Base-by-base conservation (phyloP, 2,329 filamentous ascomycete species). In the Pseudogymnoascus pannorum region DNA sequence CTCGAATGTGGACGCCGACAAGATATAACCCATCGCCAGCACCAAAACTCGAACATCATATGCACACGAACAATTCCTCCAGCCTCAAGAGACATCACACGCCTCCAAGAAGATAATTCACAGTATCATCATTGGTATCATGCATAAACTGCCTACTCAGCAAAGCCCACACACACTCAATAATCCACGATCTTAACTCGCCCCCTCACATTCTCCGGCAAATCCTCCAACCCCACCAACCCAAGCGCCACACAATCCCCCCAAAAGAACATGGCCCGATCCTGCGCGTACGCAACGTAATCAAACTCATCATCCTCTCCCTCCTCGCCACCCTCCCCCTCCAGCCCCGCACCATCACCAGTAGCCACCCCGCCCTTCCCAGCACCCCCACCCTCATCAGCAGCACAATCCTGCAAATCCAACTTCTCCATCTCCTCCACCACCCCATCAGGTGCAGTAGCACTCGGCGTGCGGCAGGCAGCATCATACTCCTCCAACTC, bases 221-320 rank as follows among this genome's bases (percentile, higher is more conserved):
- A 75, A 22, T 97, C 91, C 67, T 92, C 87, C 64, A 79, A 74
- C 71, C 82, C 85, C 38, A 94, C 79, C 38, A 99, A 75, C 0
- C 92, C 92, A 74, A 96, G 75, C 61, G 81, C 77, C 61, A 97
- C 77, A 59, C 91, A 86, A 76, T 99, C 94, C 1, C 92, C 92
- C 89, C 93, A 95, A 76, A 99, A 94, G 75, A 97, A 94, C 76
- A 94, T 80, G 0, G 91, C 92, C 12, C 94, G 82, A 66, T 97
- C 90, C 75, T 96, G 91, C 6, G 94, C 87, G 75, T 97, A 99
- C 9, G 83, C 85, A 22, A 99, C 79, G 73, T 97, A 99, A 74
- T 99, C 92, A 71, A 97, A 99, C 70, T 91, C 89, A 44, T 91
- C 89, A 33, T 82, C 84, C 57, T 71, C 70, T 11, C 63, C 64